Base-by-base conservation (phyloP, 1,139 yeast species). In the Suhomyces bokatorum region DNA sequence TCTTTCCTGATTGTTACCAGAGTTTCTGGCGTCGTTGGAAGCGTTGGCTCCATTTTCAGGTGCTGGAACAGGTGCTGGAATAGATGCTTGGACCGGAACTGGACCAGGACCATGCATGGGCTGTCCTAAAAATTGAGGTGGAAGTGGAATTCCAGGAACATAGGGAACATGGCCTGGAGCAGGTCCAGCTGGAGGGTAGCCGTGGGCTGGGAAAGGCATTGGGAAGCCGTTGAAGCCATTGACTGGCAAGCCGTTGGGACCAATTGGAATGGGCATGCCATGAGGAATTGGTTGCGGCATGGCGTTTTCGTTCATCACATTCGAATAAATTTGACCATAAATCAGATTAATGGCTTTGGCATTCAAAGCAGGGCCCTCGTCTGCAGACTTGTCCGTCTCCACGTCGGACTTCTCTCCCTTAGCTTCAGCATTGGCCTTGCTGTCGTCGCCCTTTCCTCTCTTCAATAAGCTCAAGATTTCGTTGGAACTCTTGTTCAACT, bases 321-420 rank as follows among this genome's bases (percentile, higher is more conserved):
- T 62, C 48, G 69, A 65, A 57, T 70, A 72, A 37, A 78, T 74
- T 42, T 77, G 79, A 1, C 79, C 79, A 43, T 80, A 69, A 40
- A 76, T 71, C 49, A 69, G 75, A 50, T 74, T 74, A 40, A 75
- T 72, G 8, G 78, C 79, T 47, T 70, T 63, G 35, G 73, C 66
- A 39, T 63, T 59, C 38, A 63, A 51, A 8, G 61, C 56, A 16
- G 55, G 57, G 32, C 63, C 59, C 45, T 60, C 62, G 7, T 58
- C 62, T 4, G 22, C 29, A 78, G 48, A 67, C 32, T 64, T 59
- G 42, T 60, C 61, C 6, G 58, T 59, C 28, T 54, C 55, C 9
- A 56, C 59, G 6, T 20, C 24, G 24, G 24, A 20, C 5, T 42
- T 16, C 26, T 58, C 61, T 27, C 50, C 48, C 5, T 44, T 40